Conservation (phyloP, 345 rosid species). For the Dimocarpus longan region DNA sequence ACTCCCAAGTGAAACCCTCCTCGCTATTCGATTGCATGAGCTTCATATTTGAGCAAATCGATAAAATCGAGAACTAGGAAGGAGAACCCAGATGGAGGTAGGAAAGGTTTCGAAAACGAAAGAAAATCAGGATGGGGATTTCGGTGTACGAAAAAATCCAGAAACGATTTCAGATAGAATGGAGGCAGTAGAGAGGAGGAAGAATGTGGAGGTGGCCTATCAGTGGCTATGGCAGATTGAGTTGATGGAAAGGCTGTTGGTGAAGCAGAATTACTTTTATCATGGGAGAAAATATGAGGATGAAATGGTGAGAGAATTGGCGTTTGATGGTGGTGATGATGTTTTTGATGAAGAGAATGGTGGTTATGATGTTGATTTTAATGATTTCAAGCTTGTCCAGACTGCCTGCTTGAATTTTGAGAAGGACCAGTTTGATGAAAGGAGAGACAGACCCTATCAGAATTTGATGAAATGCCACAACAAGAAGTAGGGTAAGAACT, state of each 20-base stretch:
- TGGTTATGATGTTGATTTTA: slow-evolving; percentile 52
- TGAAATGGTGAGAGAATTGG: slow-evolving; percentile 54
- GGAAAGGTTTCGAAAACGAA: background rate
- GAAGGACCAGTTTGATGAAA: slow-evolving; percentile 95
- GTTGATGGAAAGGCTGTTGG: too few relatives aligned
- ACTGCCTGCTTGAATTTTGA: slow-evolving; percentile 91
- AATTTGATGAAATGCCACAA: too few relatives aligned
- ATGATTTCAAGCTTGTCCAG: too few relatives aligned
- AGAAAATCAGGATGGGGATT: background rate
- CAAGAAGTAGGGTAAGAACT: too few relatives aligned
- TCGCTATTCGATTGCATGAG: slow-evolving; percentile 85
- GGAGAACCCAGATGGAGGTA: too few relatives aligned
- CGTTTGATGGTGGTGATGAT: slow-evolving; percentile 45
- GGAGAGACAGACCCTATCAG: too few relatives aligned
- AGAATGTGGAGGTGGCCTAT: too few relatives aligned
- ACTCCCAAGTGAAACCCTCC: slow-evolving; percentile 50
- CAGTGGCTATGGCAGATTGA: too few relatives aligned
- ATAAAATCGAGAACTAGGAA: slow-evolving; percentile 64
- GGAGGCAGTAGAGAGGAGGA: too few relatives aligned
- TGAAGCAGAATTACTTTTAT: slow-evolving; percentile 92
- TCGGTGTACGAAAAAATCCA: background rate
- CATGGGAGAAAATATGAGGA: slow-evolving; percentile 73
- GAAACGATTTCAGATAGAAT: background rate
- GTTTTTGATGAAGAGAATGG: slow-evolving; percentile 27
- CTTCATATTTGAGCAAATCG: slow-evolving; percentile 91